Conservation (phyloP, 306 rosid species). For the Prosopis cineraria region DNA sequence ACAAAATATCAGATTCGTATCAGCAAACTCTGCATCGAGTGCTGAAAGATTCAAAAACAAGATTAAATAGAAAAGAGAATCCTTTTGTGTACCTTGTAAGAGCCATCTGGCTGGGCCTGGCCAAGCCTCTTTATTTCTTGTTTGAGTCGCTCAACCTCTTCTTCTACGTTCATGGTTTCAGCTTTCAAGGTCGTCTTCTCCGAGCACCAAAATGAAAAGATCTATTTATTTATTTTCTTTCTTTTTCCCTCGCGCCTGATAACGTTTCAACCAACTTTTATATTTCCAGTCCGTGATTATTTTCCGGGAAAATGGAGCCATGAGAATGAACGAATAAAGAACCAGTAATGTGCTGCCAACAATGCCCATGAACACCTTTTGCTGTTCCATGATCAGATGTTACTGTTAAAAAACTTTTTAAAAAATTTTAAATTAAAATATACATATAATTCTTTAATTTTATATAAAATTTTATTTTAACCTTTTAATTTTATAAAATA, state of each 20-base stretch:
- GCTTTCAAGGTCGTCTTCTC: conserved; percentile 27
- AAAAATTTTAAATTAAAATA: too few relatives aligned
- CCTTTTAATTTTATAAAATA: too few relatives aligned
- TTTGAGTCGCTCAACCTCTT: conserved; percentile 75
- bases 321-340: not conserved
- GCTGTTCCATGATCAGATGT: too few relatives aligned
- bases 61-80: not conserved
- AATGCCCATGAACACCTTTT: not conserved
- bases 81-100: conserved; percentile 68
- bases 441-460: too few relatives aligned
- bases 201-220: conserved; percentile 15
- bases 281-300: not conserved
- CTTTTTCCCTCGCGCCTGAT: not conserved
- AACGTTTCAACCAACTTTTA: not conserved
- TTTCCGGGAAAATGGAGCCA: not conserved
- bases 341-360: not conserved
- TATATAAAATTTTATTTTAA: too few relatives aligned
- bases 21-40: conserved; percentile 36
- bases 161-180: conserved; percentile 85
- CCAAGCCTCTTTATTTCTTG: conserved; percentile 90
- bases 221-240: not conserved
- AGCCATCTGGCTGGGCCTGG: conserved; percentile 70
- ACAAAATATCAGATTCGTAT: conserved; percentile 14
- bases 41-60: not conserved
- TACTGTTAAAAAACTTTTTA: too few relatives aligned